phyloP scores from a whole-genome alignment of 2,329 filamentous ascomycete genomes.

The Karstenula rhodostoma region DNA sequence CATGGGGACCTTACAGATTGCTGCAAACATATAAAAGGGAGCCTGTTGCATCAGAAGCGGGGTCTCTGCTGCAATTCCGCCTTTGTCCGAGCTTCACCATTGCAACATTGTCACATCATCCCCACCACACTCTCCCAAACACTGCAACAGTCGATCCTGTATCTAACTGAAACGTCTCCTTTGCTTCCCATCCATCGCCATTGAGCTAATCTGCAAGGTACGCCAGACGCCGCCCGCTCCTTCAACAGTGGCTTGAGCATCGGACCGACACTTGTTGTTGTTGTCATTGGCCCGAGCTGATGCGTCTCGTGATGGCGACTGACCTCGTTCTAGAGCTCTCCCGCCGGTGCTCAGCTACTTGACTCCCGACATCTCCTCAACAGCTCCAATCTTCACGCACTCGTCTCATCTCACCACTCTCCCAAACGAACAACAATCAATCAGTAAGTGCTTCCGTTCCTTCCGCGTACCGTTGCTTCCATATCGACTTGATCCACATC shows the following conservation, averaged over 20 bases:
- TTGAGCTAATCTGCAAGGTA: constrained; percentile 33
- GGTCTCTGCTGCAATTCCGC: not conserved
- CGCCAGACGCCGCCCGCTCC: constrained; percentile 19
- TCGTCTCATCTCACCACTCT: constrained; percentile 23
- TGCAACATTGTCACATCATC: not conserved
- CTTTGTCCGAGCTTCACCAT: not conserved
- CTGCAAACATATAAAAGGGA: constrained; percentile 15
- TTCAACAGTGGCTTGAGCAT: constrained; percentile 7
- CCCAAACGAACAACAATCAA: constrained; percentile 25
- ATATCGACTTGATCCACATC: constrained; percentile 16
- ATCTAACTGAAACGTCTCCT: not conserved
- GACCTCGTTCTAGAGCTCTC: constrained; percentile 29
- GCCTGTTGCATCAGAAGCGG: constrained; percentile 13
- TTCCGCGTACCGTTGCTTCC: constrained; percentile 3
- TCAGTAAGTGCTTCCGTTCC: constrained; percentile 38
- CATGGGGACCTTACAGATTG: constrained; percentile 15
- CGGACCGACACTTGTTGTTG: constrained; percentile 3
- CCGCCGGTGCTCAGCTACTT: constrained; percentile 25
- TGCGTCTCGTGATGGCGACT: constrained; percentile 43
- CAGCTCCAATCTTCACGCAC: constrained; percentile 17
- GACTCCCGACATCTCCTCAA: constrained; percentile 28
- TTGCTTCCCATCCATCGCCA: not conserved
- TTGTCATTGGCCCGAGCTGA: constrained; percentile 39
- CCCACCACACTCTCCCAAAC: constrained; percentile 10
- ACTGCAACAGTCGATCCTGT: not conserved